These are phyloP conservation scores for Juncus inflexus DNA, from an alignment of 176 grass and related monocot genomes.

Conservation along the genomic window DNA sequence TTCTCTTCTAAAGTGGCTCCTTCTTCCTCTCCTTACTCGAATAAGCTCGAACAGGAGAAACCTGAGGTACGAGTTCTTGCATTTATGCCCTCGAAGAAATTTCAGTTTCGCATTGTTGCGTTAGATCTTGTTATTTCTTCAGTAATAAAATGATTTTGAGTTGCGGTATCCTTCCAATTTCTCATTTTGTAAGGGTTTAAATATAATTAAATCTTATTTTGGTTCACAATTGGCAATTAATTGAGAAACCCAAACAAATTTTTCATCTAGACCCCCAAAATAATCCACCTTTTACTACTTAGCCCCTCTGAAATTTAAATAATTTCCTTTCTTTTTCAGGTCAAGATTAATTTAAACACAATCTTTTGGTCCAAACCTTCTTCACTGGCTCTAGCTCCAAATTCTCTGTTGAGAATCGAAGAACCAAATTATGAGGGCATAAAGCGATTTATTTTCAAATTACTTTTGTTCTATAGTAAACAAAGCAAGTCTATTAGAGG, in stretches of 20 bases:
- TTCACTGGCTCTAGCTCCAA: slow-evolving; percentile 69
- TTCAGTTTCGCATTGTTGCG: slow-evolving; percentile 1
- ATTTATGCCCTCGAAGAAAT: neutral
- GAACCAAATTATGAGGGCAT: slow-evolving; percentile 72
- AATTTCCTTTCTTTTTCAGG: slow-evolving; percentile 41
- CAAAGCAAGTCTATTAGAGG: slow-evolving; percentile 96
- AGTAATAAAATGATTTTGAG: no score
- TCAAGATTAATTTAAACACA: slow-evolving; percentile 68
- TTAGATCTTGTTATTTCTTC: no score
- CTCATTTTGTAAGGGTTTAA: no score
- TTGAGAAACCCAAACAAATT: no score
- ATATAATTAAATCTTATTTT: no score
- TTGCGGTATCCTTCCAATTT: no score
- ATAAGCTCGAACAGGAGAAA: slow-evolving; percentile 14
- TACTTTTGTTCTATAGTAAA: slow-evolving; percentile 92
- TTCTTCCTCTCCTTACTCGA: slow-evolving; percentile 20
- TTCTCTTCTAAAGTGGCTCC: slow-evolving; percentile 45
- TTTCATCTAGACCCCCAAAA: no score
- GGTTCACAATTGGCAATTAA: no score
- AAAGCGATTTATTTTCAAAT: slow-evolving; percentile 57
- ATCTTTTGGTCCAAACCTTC: slow-evolving; percentile 92
- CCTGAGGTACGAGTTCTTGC: slow-evolving; percentile 37
- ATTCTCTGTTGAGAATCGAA: slow-evolving; percentile 67
- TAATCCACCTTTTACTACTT: no score
- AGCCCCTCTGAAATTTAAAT: no score